Base-by-base conservation (phyloP, 805 yeast species). In the Yarrowia yakushimensis region DNA sequence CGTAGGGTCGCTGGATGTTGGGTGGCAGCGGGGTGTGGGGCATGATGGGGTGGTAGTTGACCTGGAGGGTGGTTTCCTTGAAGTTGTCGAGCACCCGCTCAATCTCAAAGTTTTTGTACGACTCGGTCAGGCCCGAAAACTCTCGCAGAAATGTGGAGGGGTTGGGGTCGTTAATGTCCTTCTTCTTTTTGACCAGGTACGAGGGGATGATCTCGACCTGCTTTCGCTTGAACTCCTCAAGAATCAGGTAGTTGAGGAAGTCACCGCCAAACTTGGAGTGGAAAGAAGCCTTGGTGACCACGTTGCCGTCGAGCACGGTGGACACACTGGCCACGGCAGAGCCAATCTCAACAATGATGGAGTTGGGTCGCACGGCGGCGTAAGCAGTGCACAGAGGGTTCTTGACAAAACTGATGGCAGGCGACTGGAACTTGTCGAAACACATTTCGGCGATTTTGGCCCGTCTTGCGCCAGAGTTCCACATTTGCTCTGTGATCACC, bases 331-430 rank as follows among this genome's bases (percentile, higher is more conserved):
- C 80, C 4, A 83, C 81, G 3, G 86, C 78, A 9, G 88, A 79
- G 2, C 97, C 97, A 50, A 91, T 74, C 71, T 92, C 97, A 23
- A 91, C 81, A 12, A 91, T 88, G 64, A 92, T 77, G 5, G 93
- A 90, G 11, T 87, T 85, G 25, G 88, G 81, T 69, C 85, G 84
- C 1, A 96, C 93, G 66, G 65, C 63, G 22, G 66, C 73, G 27
- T 71, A 73, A 23, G 76, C 72, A 2, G 76, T 85, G 34, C 93
- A 88, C 62, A 92, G 75, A 7, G 96, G 96, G 37, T 85, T 82
- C 70, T 88, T 86, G 22, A 88, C 82, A 45, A 91, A 76, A 25
- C 90, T 85, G 69, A 92, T 84, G 9, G 87, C 81, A 0, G 97
- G 97, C 11, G 89, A 89, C 52, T 84, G 76, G 42, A 89, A 78